These are phyloP conservation scores for Citeromyces nyonsensis DNA, from an alignment of 805 yeast genomes.

Conservation along the genomic window DNA sequence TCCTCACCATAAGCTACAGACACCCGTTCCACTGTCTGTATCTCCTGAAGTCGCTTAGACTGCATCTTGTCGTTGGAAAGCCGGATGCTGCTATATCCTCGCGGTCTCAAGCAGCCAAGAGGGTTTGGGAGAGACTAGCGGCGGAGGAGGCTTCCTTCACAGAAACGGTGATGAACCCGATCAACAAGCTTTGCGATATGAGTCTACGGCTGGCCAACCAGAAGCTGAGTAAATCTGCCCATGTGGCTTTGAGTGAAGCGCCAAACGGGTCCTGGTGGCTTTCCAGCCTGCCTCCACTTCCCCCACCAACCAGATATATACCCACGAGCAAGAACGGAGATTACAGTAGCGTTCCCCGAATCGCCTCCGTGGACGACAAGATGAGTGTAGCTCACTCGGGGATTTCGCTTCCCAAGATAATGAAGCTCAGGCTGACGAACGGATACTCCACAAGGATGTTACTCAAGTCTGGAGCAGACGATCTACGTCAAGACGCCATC, in stretches of 20 bases:
- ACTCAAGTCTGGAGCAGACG: constrained; percentile 81
- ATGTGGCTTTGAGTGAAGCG: constrained; percentile 17
- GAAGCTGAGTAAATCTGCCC: constrained; percentile 19
- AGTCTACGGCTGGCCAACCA: constrained; percentile 33
- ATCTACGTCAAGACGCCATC: constrained; percentile 86
- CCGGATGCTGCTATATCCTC: constrained; percentile 23
- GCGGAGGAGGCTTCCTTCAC: constrained; percentile 10
- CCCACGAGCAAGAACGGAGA: constrained; percentile 23
- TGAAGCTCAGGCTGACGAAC: constrained; percentile 32
- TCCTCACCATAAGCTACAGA: constrained; percentile 27
- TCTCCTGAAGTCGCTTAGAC: constrained; percentile 38
- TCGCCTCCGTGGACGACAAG: constrained; percentile 25
- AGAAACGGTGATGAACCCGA: constrained; percentile 19
- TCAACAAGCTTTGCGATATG: constrained; percentile 34
- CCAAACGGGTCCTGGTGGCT: constrained; percentile 45
- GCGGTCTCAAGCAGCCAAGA: constrained; percentile 34
- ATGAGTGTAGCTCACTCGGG: constrained; percentile 69
- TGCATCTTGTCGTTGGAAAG: constrained; percentile 19
- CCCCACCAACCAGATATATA: constrained; percentile 50
- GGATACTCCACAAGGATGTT: constrained; percentile 48
- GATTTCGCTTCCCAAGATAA: constrained; percentile 74
- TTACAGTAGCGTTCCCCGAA: constrained; percentile 19
- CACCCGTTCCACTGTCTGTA: constrained; percentile 71
- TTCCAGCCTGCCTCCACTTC: constrained; percentile 26
- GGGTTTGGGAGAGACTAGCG: constrained; percentile 25